phyloP scores from a whole-genome alignment of 306 rosid genomes.

The Boehmeria nivea region DNA sequence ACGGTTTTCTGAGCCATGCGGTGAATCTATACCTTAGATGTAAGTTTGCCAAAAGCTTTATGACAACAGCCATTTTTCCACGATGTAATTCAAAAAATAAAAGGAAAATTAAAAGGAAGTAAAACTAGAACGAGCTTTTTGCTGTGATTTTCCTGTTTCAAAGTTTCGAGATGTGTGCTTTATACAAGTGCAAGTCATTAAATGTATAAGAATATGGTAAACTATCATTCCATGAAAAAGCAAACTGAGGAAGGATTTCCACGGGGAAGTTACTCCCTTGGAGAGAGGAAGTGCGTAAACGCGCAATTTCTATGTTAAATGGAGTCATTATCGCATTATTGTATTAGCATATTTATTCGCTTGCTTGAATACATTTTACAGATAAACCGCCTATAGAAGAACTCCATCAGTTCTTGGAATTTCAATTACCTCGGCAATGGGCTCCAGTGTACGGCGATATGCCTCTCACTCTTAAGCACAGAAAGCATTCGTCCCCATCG shows the following conservation, averaged over 20 bases:
- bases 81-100: too few species aligned
- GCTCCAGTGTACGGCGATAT: conserved; percentile 84
- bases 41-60: conserved; percentile 27
- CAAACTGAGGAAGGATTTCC: too few species aligned
- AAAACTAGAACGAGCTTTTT: not conserved
- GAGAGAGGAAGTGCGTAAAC: too few species aligned
- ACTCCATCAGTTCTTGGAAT: conserved; percentile 81
- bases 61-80: too few species aligned
- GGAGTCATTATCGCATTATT: too few species aligned
- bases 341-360: too few species aligned
- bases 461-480: conserved; percentile 60
- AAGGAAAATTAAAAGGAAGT: too few species aligned
- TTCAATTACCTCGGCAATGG: conserved; percentile 90
- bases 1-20: conserved; percentile 77
- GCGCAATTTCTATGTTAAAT: too few species aligned
- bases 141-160: not conserved
- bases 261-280: too few species aligned
- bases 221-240: too few species aligned
- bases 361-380: conserved; percentile 24
- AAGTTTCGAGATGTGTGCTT: not conserved
- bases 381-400: conserved; percentile 92
- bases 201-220: too few species aligned
- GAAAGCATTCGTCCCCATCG: conserved; percentile 54
- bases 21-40: conserved; percentile 89
- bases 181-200: not conserved